Base-by-base conservation (phyloP, 805 yeast species). In the Kregervanrija delftensis region DNA sequence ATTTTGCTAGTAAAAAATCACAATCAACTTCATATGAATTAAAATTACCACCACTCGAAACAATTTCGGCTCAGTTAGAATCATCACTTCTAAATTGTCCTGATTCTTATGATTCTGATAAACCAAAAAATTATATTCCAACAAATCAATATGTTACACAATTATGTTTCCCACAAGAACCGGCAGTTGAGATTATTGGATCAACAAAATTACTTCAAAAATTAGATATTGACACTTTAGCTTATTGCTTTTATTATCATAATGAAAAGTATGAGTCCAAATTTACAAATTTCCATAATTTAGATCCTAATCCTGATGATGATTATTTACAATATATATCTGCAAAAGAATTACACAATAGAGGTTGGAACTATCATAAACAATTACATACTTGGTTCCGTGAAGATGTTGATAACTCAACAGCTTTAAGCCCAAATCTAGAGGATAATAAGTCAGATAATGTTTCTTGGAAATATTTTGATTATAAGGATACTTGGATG, bases 201-300 rank as follows among this genome's bases (percentile, higher is more conserved):
- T 79, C 81, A 50, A 71, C 80, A 12, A 69, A 71, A 43, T 64
- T 85, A 36, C 71, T 86, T 65, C 69, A 75, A 28, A 87, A 83
- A 55, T 76, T 91, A 56, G 95, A 88, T 57, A 70, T 81, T 31
- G 96, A 89, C 58, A 91, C 98, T 2, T 66, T 93, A 53, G 90
- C 91, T 54, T 93, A 86, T 71, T 85, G 91, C 41, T 93, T 93
- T 66, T 93, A 93, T 67, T 93, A 89, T 63, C 77, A 81, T 53
- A 75, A 68, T 41, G 52, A 47, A 34, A 57, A 49, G 39, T 57
- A 54, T 43, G 48, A 53, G 33, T 55, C 60, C 1, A 44, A 52
- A 6, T 55, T 52, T 22, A 53, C 60, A 11, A 52, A 48, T 40
- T 42, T 57, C 13, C 51, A 53, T 37, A 55, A 56, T 22, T 31